phyloP scores from a whole-genome alignment of 2,329 filamentous ascomycete species.

The Fusarium torulosum region DNA sequence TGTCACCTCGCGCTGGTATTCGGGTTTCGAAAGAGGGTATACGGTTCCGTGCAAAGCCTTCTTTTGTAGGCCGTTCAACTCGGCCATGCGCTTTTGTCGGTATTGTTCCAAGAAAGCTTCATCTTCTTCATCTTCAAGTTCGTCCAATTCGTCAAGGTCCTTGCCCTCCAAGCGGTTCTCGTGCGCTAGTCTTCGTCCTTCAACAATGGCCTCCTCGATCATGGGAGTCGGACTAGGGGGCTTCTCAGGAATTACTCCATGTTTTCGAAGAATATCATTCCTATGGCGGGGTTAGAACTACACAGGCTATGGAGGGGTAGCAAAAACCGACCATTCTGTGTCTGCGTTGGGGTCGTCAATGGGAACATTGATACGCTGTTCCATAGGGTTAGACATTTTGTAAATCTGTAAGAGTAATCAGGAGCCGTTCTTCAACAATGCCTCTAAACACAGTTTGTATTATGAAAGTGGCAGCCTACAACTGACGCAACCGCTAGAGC shows the following conservation, averaged over 20 bases:
- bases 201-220: slow-evolving; percentile 92
- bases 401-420: not conserved
- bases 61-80: slow-evolving; percentile 80
- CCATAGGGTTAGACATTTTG: slow-evolving; percentile 70
- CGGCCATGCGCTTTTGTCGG: slow-evolving; percentile 85
- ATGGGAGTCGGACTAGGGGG: slow-evolving; percentile 94
- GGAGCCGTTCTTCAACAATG: not conserved
- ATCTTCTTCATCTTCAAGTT: slow-evolving; percentile 95
- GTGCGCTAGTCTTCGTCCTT: slow-evolving; percentile 85
- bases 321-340: slow-evolving; percentile 84
- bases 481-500: too few species aligned
- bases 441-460: slow-evolving; percentile 10
- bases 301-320: slow-evolving; percentile 41
- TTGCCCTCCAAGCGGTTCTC: slow-evolving; percentile 96
- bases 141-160: slow-evolving; percentile 91
- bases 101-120: slow-evolving; percentile 92
- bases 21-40: slow-evolving; percentile 93
- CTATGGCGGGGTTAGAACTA: slow-evolving; percentile 61
- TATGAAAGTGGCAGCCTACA: slow-evolving; percentile 34
- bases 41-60: slow-evolving; percentile 89
- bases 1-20: slow-evolving; percentile 91
- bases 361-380: slow-evolving; percentile 80
- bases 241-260: slow-evolving; percentile 97
- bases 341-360: slow-evolving; percentile 97
- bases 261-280: slow-evolving; percentile 98